Evolutionary conservation across 768 basidiomycete genomes (phyloP), one percentile per base, ranked within the genome.

Genomic region (Termitomyces sp.): DNA sequence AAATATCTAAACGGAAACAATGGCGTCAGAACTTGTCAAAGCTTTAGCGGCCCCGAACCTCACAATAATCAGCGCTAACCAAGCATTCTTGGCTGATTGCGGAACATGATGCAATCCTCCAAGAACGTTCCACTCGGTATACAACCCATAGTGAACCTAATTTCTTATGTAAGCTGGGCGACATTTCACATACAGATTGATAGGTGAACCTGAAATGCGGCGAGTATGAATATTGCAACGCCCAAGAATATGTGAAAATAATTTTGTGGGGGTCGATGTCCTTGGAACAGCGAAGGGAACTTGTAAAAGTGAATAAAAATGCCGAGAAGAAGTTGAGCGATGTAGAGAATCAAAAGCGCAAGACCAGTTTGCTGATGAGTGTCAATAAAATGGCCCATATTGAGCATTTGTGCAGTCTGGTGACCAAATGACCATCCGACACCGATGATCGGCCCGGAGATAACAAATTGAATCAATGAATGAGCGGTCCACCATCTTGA

Each of bases 181-280:
- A 12, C 31, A 17, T n/a, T 32, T 51, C 6, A 5, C 1, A 14
- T 63, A 42, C 5, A 60, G 37, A 51, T 20, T 37, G 64, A 49
- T 47, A 38, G 43, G 6, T 61, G 66, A 60, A 81, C 81, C 76
- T 84, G 80, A 60, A 78, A 84, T 36, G 79, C 80, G 2, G 84
- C 83, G 29, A 86, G 70, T 1, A 72, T 79, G 54, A 89, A 74
- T 56, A 86, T 86, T 0, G 73, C 70, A 7, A 87, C 69, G 2
- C 87, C 87, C 29, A 88, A 65, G 3, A 80, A 58, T 9, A 78
- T 82, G 63, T 88, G 86, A 34, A 82, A 57, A 71, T 84, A 86
- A 65, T 82, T 84, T 50, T 79, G 85, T 37, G 80, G 77, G 8
- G 84, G 74, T 34, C 86, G 72, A 71, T 70, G 66, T 56, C 75